Evolutionary conservation across 257 asterid species (phyloP), one percentile per base, ranked within the genome.

Genomic region (Jasminum sambac): DNA sequence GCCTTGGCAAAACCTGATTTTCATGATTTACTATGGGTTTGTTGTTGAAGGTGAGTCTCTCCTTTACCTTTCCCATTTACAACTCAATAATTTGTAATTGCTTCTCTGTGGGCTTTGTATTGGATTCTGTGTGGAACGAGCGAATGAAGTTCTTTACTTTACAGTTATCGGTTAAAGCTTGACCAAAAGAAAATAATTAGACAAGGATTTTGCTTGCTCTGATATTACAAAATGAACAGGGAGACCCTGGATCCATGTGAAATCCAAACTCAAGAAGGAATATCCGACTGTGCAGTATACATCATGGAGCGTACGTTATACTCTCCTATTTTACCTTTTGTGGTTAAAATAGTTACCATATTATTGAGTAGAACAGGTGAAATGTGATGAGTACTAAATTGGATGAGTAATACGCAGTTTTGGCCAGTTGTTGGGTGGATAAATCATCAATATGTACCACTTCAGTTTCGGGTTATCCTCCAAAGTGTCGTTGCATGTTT

Each of bases 341-440:
- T 5, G 5, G 6, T 64, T 12, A 24, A 40, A 40, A 39, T 44
- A 1, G 50, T 19, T 9, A 16, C 36, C n/a, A 24, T 58, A 9
- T 64, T 76, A 38, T 39, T 39, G 42, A 30, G 42, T 9, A 8
- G 14, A 16, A 38, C 24, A 2, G 17, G 38, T 8, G 24, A 55
- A 19, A n/a, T 12, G 23, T 34, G 63, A 43, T 19, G 13, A 5
- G 14, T 10, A 23, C 11, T 16, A 65, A 36, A 73, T 34, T 41
- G 37, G 44, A 25, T 58, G 21, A 36, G 37, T 66, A 43, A 46
- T 48, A 13, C 81, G 84, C 96, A 95, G 99, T 89, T 95, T 77
- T 89, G 98, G 98, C 99, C 99, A 7, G 92, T 90, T 12, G 90
- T 91, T 70, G 99, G 99, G 74, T 95, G 99, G 98, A 79, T 95